Conservation (phyloP, 768 basidiomycete species). For the Kwoniella dejecticola region DNA sequence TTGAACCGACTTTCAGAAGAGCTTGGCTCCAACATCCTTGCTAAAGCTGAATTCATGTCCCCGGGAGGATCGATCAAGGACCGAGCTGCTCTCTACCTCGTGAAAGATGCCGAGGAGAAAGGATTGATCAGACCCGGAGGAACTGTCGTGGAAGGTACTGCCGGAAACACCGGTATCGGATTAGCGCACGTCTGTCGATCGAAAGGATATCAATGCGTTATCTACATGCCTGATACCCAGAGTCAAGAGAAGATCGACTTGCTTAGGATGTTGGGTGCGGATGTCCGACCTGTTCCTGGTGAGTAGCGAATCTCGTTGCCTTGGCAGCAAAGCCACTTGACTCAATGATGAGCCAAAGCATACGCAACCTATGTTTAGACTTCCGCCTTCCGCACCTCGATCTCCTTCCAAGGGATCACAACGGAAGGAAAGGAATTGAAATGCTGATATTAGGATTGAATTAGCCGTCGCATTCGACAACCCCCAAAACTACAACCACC, state of each 20-base stretch:
- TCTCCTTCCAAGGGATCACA: too few species aligned
- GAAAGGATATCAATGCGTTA: constrained; percentile 93
- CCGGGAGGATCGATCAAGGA: constrained; percentile 98
- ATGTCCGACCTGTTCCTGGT: constrained; percentile 90
- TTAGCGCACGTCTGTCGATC: constrained; percentile 81
- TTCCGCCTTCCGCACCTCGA: too few species aligned
- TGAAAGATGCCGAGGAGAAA: constrained; percentile 80
- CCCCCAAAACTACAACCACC: constrained; percentile 93
- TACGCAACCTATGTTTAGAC: too few species aligned
- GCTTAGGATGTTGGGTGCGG: constrained; percentile 93
- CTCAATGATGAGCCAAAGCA: too few species aligned
- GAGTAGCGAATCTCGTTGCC: constrained; percentile 21
- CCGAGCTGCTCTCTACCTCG: constrained; percentile 85
- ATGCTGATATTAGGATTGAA: too few species aligned
- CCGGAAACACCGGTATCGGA: constrained; percentile 97
- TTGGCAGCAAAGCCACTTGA: too few species aligned
- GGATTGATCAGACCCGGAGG: constrained; percentile 91
- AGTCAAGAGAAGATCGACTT: constrained; percentile 99
- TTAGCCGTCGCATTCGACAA: constrained; percentile 90
- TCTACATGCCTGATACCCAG: constrained; percentile 97
- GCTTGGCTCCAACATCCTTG: constrained; percentile 79
- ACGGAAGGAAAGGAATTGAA: too few species aligned
- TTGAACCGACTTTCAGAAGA: constrained; percentile 77
- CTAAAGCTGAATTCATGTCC: constrained; percentile 98
- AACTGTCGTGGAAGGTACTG: constrained; percentile 95